A percentile compares a stretch with the other conserved stretches of the same genome.
Evolutionary conservation across 495 filamentous ascomycete genomes (phyloP).

Genomic region (Penicillium soppii): DNA sequence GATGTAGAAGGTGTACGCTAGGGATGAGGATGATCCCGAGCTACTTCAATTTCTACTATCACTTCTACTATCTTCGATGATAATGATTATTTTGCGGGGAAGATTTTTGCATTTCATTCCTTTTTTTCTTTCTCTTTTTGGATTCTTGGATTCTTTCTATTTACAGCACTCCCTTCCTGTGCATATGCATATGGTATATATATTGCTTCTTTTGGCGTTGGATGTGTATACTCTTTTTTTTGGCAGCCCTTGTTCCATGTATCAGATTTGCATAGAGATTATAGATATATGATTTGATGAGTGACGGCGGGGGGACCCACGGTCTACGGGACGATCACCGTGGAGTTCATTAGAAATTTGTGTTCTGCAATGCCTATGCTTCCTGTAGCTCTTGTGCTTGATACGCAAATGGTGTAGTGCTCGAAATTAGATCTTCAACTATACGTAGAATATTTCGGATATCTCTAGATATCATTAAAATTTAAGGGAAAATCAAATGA

Average conservation of each 20-base stretch:
- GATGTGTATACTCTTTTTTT: constrained; percentile 14
- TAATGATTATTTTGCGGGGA: constrained; percentile 1
- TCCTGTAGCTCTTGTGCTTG: too few species aligned
- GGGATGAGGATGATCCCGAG: neutral
- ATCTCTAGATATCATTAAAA: too few species aligned
- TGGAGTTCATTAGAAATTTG: neutral
- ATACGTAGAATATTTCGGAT: too few species aligned
- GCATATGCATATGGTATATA: constrained; percentile 15
- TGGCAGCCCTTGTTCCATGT: neutral
- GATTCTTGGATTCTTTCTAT: neutral
- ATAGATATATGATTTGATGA: constrained; percentile 2
- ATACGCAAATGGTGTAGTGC: too few species aligned
- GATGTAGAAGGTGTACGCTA: constrained; percentile 7
- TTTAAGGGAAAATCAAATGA: too few species aligned
- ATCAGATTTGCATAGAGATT: constrained; percentile 10
- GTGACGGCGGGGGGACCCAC: constrained; percentile 13
- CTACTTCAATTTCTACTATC: too few species aligned
- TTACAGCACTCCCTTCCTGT: constrained; percentile 16
- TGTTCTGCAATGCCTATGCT: too few species aligned
- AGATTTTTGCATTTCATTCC: neutral
- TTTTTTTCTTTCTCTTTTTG: constrained; percentile 2
- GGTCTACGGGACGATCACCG: constrained; percentile 20
- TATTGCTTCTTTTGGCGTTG: constrained; percentile 19
- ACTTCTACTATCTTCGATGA: too few species aligned
- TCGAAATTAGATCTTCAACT: too few species aligned